These are phyloP conservation scores for Verticillium isaacii DNA, from an alignment of 2,329 filamentous ascomycete genomes.

Conservation along the genomic window DNA sequence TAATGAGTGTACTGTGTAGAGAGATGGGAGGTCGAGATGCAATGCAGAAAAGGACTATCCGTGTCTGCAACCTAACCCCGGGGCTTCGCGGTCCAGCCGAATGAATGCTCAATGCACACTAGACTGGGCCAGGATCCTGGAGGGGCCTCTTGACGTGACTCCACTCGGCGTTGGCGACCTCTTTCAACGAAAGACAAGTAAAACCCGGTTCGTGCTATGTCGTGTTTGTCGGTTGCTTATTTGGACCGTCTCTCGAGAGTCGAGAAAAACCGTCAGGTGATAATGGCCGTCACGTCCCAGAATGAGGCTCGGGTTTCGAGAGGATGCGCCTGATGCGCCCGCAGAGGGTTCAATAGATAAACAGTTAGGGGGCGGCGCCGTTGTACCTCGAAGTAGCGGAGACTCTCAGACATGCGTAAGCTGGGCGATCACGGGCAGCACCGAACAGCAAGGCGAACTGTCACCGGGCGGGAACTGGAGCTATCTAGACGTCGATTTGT, in stretches of 20 bases:
- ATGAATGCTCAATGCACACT: not conserved
- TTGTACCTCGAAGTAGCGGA: not conserved
- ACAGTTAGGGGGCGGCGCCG: not conserved
- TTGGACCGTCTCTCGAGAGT: not conserved
- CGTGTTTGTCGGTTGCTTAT: not conserved
- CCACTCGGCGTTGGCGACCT: not conserved
- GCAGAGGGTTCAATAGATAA: not conserved
- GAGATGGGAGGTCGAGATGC: not conserved
- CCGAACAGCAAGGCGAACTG: not conserved
- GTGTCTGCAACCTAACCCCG: slow-evolving; percentile 1
- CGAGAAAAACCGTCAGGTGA: not conserved
- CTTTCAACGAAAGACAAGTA: not conserved
- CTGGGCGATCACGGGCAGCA: not conserved
- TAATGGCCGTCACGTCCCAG: not conserved
- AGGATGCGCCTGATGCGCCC: not conserved
- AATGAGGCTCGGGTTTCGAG: not conserved
- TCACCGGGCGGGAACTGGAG: too few species aligned
- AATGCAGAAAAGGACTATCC: slow-evolving; percentile 2
- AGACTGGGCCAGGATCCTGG: not conserved
- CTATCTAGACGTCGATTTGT: too few species aligned
- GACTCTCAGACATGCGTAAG: not conserved
- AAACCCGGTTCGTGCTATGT: not conserved
- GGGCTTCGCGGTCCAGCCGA: not conserved
- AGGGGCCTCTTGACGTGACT: not conserved
- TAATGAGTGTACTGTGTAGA: not conserved